A percentile compares a stretch with the other conserved stretches of the same genome.
phyloP scores from a whole-genome alignment of 371 early-diverging fungal species.

The Rhizomucor miehei region DNA sequence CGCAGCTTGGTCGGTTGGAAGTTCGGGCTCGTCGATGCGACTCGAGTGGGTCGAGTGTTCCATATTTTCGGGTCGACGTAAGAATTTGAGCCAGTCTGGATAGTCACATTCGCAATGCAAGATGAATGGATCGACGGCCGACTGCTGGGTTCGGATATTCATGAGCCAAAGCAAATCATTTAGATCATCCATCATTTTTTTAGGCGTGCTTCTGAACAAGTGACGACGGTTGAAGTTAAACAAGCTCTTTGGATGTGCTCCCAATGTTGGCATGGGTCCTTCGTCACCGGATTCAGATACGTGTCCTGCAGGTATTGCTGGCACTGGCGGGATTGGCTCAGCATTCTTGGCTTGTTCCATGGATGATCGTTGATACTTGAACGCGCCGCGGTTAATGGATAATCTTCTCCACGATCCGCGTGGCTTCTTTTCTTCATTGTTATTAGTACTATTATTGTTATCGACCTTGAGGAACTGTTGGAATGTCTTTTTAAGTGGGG shows the following conservation, averaged over 20 bases:
- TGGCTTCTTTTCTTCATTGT: constrained; percentile 3
- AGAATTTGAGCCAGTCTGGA: constrained; percentile 16
- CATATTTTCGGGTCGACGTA: constrained; percentile 6
- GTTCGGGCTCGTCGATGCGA: constrained; percentile 5
- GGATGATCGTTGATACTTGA: constrained; percentile 9
- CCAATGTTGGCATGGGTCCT: constrained; percentile 14
- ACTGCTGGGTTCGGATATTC: constrained; percentile 14
- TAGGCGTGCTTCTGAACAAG: constrained; percentile 25
- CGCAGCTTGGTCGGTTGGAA: not conserved
- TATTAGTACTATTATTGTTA: not conserved
- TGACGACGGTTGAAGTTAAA: constrained; percentile 37
- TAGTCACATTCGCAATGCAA: constrained; percentile 27
- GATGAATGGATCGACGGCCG: constrained; percentile 18
- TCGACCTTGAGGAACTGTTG: constrained; percentile 11
- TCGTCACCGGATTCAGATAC: constrained; percentile 5
- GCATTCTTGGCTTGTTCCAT: constrained; percentile 12
- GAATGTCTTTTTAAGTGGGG: constrained; percentile 17
- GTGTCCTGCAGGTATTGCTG: constrained; percentile 2
- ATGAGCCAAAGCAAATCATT: constrained; percentile 15
- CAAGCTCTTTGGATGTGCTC: constrained; percentile 25
- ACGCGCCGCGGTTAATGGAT: constrained; percentile 10
- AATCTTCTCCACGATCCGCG: constrained; percentile 14
- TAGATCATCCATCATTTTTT: constrained; percentile 28
- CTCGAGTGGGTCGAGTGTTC: constrained; percentile 5
- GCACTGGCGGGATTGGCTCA: constrained; percentile 10